phyloP scores from a whole-genome alignment of 352 stramenopile species.

The Phytophthora meadii region DNA sequence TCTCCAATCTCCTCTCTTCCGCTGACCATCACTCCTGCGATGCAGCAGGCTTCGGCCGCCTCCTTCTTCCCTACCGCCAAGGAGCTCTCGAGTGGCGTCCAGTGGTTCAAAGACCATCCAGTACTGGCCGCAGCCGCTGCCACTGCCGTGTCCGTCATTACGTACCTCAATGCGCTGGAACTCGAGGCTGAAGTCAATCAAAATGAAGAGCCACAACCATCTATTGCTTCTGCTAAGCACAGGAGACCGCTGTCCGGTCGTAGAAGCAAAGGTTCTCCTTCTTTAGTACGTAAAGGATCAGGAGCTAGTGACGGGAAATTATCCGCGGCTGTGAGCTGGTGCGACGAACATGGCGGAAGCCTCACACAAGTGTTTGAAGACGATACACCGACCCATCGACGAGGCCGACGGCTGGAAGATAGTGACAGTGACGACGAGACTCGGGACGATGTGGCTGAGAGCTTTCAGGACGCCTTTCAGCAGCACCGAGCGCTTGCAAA shows the following conservation, averaged over 20 bases:
- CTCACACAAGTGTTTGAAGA: slow-evolving; percentile 81
- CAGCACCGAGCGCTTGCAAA: slow-evolving; percentile 29
- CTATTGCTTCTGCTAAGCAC: background rate
- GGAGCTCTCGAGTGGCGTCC: slow-evolving; percentile 81
- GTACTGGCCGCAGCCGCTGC: slow-evolving; percentile 79
- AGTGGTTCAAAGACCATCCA: slow-evolving; percentile 89
- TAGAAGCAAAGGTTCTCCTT: slow-evolving; percentile 24
- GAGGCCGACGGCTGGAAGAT: slow-evolving; percentile 20
- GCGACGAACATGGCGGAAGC: slow-evolving; percentile 81
- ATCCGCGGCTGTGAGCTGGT: slow-evolving; percentile 78
- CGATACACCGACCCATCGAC: slow-evolving; percentile 7
- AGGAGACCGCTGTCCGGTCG: slow-evolving; percentile 6
- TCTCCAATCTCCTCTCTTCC: slow-evolving; percentile 16
- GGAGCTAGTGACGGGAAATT: slow-evolving; percentile 51
- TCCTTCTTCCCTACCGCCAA: slow-evolving; percentile 90
- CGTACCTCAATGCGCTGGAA: slow-evolving; percentile 72
- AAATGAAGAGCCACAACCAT: slow-evolving; percentile 1
- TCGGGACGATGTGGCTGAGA: slow-evolving; percentile 35
- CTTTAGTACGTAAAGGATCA: slow-evolving; percentile 30
- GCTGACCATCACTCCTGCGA: slow-evolving; percentile 28
- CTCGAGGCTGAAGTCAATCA: slow-evolving; percentile 17
- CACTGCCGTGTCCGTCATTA: slow-evolving; percentile 86
- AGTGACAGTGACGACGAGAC: slow-evolving; percentile 41
- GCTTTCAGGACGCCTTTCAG: slow-evolving; percentile 16
- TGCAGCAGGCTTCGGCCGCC: slow-evolving; percentile 45